A percentile compares a stretch with the other conserved stretches of the same genome.
Conservation (phyloP, 129 eudicot genomes). For the Tagetes erecta region DNA sequence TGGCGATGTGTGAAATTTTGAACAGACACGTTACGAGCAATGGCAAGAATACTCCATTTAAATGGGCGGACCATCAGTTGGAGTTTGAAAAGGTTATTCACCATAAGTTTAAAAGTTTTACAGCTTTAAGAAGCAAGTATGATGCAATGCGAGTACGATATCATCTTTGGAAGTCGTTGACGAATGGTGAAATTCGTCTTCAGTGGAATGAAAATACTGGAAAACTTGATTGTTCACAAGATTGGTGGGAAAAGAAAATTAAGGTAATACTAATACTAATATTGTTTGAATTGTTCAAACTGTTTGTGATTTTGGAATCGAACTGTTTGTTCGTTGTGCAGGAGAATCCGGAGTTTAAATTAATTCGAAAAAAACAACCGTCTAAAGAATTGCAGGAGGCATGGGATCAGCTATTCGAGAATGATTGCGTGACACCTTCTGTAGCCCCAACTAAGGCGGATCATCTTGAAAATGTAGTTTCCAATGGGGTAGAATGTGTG, state of each 20-base stretch:
- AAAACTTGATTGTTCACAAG: neutral
- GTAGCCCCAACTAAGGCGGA: neutral
- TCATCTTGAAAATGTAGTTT: conserved; percentile 6
- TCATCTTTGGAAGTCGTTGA: conserved; percentile 14
- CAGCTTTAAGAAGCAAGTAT: conserved; percentile 21
- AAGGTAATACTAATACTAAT: neutral
- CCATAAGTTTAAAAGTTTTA: neutral
- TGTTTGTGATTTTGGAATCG: neutral
- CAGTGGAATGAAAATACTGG: conserved; percentile 13
- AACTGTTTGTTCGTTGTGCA: neutral
- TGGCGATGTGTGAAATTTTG: conserved; percentile 8
- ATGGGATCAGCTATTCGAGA: conserved; percentile 10
- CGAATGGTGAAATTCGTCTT: neutral
- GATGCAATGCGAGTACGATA: neutral
- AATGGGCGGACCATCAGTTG: conserved; percentile 3
- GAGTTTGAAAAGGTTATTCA: conserved; percentile 10
- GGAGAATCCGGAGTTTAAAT: neutral
- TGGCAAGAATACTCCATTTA: neutral
- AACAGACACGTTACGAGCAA: neutral
- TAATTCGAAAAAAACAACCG: conserved; percentile 13
- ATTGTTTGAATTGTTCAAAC: neutral
- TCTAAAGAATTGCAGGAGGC: conserved; percentile 18
- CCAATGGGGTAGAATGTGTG: neutral
- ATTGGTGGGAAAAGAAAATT: conserved; percentile 15
- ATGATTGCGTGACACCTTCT: conserved; percentile 5